Percentiles rank a stretch among this genome's conserved stretches.
Conservation (phyloP, 495 filamentous ascomycete genomes). For the Penicillium mononematosum region DNA sequence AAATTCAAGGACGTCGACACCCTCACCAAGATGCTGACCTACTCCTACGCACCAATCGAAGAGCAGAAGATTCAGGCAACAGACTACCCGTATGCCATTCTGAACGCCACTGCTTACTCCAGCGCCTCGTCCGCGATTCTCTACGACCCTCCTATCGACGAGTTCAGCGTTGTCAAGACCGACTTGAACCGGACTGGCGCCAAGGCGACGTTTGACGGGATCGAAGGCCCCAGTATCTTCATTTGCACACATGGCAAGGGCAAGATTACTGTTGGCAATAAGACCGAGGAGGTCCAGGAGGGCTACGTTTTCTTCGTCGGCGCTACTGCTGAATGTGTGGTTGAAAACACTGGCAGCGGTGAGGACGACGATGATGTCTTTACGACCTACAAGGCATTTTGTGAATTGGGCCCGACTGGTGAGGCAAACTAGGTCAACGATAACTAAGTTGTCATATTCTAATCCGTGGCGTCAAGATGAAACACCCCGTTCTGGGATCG, state of each 20-base stretch:
- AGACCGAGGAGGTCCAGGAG: conserved; percentile 66
- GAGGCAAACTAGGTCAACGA: conserved; percentile 48
- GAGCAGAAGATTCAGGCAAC: conserved; percentile 87
- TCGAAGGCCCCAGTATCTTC: conserved; percentile 88
- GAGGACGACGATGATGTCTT: conserved; percentile 59
- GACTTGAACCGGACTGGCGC: conserved; percentile 66
- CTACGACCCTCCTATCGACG: conserved; percentile 95
- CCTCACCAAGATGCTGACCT: conserved; percentile 89
- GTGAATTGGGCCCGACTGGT: conserved; percentile 63
- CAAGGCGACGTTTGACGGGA: conserved; percentile 79
- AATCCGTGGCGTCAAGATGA: conserved; percentile 18
- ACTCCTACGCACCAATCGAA: conserved; percentile 87
- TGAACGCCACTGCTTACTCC: conserved; percentile 76
- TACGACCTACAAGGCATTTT: conserved; percentile 93
- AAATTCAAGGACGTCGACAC: conserved; percentile 97
- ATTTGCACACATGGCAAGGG: conserved; percentile 85
- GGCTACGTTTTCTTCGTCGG: conserved; percentile 93
- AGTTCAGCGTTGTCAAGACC: conserved; percentile 88
- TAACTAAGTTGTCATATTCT: conserved; percentile 27
- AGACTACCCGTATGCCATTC: conserved; percentile 77
- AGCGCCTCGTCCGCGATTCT: conserved; percentile 66
- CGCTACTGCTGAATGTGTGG: conserved; percentile 76
- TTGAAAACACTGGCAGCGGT: conserved; percentile 61
- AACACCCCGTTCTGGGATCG: conserved; percentile 15
- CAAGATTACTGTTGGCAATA: conserved; percentile 77